Percentiles rank a stretch among this genome's conserved stretches.
phyloP scores from a whole-genome alignment of 176 grass and related monocot genomes.

The Raddia distichophylla region DNA sequence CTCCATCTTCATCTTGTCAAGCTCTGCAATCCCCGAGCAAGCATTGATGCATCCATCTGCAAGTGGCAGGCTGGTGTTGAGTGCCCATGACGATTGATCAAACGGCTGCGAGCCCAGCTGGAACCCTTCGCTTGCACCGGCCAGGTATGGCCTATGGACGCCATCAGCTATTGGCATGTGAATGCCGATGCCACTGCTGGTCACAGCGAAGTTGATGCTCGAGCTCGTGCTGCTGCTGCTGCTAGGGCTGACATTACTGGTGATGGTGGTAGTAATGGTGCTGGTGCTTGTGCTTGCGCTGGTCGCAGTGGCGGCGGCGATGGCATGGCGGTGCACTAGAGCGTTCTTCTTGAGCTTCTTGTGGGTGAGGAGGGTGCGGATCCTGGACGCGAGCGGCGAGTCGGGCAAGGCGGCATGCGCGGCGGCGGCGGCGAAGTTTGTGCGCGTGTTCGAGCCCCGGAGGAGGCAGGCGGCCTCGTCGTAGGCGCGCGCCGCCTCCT shows the following conservation, averaged over 20 bases:
- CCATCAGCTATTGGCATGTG: slow-evolving; percentile 10
- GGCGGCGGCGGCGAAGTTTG: slow-evolving; percentile 69
- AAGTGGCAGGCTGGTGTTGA: slow-evolving; percentile 20
- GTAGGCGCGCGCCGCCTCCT: slow-evolving; percentile 64
- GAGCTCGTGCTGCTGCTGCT: slow-evolving; percentile 36
- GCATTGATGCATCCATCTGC: background rate
- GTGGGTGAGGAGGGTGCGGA: slow-evolving; percentile 52
- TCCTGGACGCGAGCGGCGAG: slow-evolving; percentile 52
- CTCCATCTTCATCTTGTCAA: slow-evolving; percentile 50
- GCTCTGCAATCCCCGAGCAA: slow-evolving; percentile 24
- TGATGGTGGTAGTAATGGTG: background rate
- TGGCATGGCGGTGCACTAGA: background rate
- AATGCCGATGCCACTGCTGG: slow-evolving; percentile 2
- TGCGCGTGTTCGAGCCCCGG: slow-evolving; percentile 67
- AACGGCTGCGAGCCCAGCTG: slow-evolving; percentile 25
- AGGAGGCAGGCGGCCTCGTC: slow-evolving; percentile 74
- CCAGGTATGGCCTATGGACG: slow-evolving; percentile 32
- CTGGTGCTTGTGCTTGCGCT: slow-evolving; percentile 28
- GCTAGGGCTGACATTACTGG: background rate
- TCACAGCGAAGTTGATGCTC: slow-evolving; percentile 42
- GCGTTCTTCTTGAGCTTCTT: slow-evolving; percentile 55
- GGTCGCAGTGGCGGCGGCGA: background rate
- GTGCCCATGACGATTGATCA: slow-evolving; percentile 34
- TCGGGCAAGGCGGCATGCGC: background rate
- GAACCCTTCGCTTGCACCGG: slow-evolving; percentile 33